phyloP scores from a whole-genome alignment of 1,284 basidiomycete genomes.

The Kwoniella shivajii region DNA sequence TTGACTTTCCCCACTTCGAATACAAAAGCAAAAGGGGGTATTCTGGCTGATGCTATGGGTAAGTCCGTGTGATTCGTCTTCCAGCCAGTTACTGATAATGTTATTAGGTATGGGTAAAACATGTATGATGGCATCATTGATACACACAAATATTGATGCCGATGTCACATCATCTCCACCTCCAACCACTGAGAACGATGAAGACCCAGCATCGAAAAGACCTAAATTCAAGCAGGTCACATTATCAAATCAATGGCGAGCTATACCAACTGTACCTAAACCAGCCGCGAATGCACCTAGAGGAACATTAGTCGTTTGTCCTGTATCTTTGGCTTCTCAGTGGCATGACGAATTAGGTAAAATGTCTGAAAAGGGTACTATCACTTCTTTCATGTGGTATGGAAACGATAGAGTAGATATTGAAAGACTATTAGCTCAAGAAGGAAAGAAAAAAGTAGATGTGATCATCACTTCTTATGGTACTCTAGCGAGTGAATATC shows the following conservation, averaged over 20 bases:
- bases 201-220: conserved; percentile 36
- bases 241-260: conserved; percentile 51
- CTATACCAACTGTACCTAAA: conserved; percentile 39
- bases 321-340: conserved; percentile 85
- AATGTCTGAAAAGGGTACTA: conserved; percentile 65
- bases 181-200: conserved; percentile 15
- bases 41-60: conserved; percentile 55
- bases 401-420: conserved; percentile 78
- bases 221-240: conserved; percentile 53
- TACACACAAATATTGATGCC: conserved; percentile 72
- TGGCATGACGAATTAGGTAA: conserved; percentile 84
- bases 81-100: background rate
- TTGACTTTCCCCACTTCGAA: conserved; percentile 83
- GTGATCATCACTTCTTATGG: conserved; percentile 91
- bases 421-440: conserved; percentile 63
- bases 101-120: conserved; percentile 95
- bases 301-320: conserved; percentile 89
- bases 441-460: conserved; percentile 61
- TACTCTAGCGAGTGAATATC: conserved; percentile 78
- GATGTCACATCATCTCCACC: conserved; percentile 47
- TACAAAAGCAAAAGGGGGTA: conserved; percentile 69
- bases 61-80: background rate
- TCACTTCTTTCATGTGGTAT: conserved; percentile 75
- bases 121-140: conserved; percentile 82
- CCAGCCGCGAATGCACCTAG: conserved; percentile 39